These are phyloP conservation scores for Trichoderma citrinoviride DNA, from an alignment of 2,329 filamentous ascomycete species.

Conservation along the genomic window DNA sequence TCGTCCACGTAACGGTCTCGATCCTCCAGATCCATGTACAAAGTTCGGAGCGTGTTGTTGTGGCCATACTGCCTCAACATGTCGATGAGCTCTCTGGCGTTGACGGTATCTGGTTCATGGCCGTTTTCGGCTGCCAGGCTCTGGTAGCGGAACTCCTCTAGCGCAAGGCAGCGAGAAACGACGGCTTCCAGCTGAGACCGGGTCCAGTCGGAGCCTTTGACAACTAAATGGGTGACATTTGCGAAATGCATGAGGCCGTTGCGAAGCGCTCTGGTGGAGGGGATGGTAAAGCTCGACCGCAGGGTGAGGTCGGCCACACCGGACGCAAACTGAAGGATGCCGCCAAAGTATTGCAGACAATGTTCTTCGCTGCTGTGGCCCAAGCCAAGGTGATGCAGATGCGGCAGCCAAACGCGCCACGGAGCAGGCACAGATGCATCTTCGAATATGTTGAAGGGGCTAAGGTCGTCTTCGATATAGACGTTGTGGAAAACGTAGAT, in stretches of 20 bases:
- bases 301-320: too few species aligned
- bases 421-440: neutral
- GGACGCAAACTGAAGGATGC: neutral
- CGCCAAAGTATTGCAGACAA: constrained; percentile 9
- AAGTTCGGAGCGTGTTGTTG: neutral
- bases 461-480: neutral
- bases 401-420: neutral
- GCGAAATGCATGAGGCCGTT: neutral
- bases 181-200: neutral
- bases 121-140: neutral
- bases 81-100: neutral
- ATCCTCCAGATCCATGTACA: neutral
- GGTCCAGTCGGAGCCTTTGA: neutral
- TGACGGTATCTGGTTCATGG: neutral
- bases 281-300: too few species aligned
- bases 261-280: too few species aligned
- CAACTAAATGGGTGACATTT: neutral
- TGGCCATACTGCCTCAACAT: neutral
- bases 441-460: neutral
- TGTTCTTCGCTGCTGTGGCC: neutral
- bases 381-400: neutral
- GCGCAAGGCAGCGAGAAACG: neutral
- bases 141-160: neutral
- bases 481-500: neutral
- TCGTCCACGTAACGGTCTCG: neutral